phyloP scores from a whole-genome alignment of 768 basidiomycete species.

The Trametes coccinea region DNA sequence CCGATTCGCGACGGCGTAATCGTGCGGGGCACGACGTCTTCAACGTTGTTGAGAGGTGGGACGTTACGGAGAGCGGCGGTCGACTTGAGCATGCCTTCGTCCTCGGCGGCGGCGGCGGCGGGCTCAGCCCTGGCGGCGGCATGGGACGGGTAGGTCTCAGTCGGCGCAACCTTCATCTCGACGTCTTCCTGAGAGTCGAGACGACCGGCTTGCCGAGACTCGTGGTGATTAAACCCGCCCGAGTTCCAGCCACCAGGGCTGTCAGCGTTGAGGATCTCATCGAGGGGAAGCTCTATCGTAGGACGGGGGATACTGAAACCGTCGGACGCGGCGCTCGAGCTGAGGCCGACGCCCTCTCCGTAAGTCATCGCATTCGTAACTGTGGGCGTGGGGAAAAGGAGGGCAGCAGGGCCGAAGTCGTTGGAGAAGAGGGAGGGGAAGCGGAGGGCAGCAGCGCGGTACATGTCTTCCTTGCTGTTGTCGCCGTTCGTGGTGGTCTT shows the following conservation, averaged over 20 bases:
- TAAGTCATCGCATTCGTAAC: constrained; percentile 70
- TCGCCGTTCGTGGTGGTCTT: constrained; percentile 27
- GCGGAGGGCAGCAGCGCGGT: constrained; percentile 47
- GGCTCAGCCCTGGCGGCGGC: constrained; percentile 30
- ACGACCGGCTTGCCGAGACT: constrained; percentile 24
- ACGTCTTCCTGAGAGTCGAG: constrained; percentile 31
- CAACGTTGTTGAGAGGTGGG: constrained; percentile 42
- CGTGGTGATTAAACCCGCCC: constrained; percentile 15
- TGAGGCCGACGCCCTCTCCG: constrained; percentile 64
- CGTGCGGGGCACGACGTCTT: constrained; percentile 49
- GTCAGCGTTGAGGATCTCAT: constrained; percentile 67
- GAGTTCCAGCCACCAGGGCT: constrained; percentile 35
- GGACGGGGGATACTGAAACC: constrained; percentile 68
- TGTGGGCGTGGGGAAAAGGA: constrained; percentile 70
- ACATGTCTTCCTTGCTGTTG: constrained; percentile 23
- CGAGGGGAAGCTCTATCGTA: constrained; percentile 84
- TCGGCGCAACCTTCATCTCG: constrained; percentile 33
- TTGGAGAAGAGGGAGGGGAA: constrained; percentile 74
- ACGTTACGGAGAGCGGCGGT: constrained; percentile 31
- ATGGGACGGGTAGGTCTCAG: constrained; percentile 25
- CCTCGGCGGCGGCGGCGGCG: constrained; percentile 22
- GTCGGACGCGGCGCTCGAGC: constrained; percentile 44
- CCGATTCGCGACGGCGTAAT: constrained; percentile 61
- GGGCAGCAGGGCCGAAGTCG: constrained; percentile 77
- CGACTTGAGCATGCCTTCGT: constrained; percentile 35